phyloP scores from a whole-genome alignment of 164 flowering plant species.

The Berberis vulgaris region DNA sequence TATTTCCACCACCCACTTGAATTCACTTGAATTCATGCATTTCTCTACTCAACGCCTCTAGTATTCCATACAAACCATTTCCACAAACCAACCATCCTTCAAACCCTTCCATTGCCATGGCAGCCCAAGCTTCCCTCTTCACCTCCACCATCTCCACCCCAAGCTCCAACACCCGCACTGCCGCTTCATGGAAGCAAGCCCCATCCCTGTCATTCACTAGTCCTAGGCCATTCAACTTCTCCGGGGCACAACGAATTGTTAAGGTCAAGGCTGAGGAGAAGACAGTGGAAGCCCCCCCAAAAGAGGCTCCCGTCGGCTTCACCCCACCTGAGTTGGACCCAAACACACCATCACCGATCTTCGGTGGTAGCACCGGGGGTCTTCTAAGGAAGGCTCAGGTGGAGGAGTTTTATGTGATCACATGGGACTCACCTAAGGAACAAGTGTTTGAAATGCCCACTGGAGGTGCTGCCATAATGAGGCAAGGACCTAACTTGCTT shows the following conservation, averaged over 20 bases:
- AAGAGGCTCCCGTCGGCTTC: constrained; percentile 61
- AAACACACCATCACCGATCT: constrained; percentile 81
- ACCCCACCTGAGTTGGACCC: constrained; percentile 86
- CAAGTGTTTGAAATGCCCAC: constrained; percentile 93
- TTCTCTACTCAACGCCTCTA: too few relatives aligned
- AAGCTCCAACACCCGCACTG: constrained; percentile 22
- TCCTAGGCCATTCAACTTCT: constrained; percentile 24
- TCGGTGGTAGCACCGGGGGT: constrained; percentile 90
- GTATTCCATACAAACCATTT: too few relatives aligned
- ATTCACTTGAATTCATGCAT: too few relatives aligned
- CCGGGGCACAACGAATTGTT: constrained; percentile 17
- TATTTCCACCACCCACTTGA: too few relatives aligned
- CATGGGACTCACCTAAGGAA: constrained; percentile 89
- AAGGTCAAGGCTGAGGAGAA: constrained; percentile 34
- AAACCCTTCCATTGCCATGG: constrained; percentile 49
- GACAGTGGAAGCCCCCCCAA: constrained; percentile 23
- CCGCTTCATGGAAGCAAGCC: constrained; percentile 42
- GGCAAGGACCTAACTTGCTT: constrained; percentile 79
- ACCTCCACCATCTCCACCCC: constrained; percentile 47
- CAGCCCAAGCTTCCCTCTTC: constrained; percentile 71
- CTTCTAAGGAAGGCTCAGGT: constrained; percentile 76
- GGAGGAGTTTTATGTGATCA: constrained; percentile 83
- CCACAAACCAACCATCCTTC: background rate
- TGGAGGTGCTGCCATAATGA: constrained; percentile 89
- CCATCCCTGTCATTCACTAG: constrained; percentile 24